Conservation (phyloP, 2,329 filamentous ascomycete species). For the Alternaria hordeiaustralica region DNA sequence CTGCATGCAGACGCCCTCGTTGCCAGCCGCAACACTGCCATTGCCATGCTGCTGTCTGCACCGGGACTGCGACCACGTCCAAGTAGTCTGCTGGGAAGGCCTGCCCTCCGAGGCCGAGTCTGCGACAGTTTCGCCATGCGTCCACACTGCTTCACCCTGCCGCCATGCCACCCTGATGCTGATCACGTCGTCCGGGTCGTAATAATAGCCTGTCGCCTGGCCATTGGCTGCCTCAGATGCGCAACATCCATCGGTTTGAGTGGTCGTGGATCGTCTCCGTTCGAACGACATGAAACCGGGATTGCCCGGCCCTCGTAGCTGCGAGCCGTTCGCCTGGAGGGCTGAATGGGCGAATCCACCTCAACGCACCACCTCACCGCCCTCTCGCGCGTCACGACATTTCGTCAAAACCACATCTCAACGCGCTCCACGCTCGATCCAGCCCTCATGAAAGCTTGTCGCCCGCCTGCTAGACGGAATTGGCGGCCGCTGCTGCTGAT, state of each 20-base stretch:
- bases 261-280: constrained; percentile 3
- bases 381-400: not conserved
- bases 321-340: constrained; percentile 11
- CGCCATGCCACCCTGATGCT: constrained; percentile 9
- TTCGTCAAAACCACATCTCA: not conserved
- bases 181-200: constrained; percentile 3
- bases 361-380: constrained; percentile 9
- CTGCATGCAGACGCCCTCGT: constrained; percentile 12
- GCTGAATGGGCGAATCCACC: not conserved
- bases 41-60: not conserved
- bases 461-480: not conserved
- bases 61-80: not conserved
- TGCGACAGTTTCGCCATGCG: constrained; percentile 1
- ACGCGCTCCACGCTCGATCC: not conserved
- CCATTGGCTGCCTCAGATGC: constrained; percentile 21
- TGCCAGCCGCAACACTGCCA: not conserved
- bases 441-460: not conserved
- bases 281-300: constrained; percentile 31
- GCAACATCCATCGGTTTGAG: constrained; percentile 21
- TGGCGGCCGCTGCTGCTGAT: constrained; percentile 16
- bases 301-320: constrained; percentile 26
- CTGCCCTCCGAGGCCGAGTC: constrained; percentile 10
- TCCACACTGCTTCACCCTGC: not conserved
- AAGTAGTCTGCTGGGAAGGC: not conserved
- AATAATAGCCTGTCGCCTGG: constrained; percentile 10